Percentiles rank a stretch among this genome's conserved stretches.
phyloP scores from a whole-genome alignment of 2,329 filamentous ascomycete genomes.

The Clonostachys chloroleuca region DNA sequence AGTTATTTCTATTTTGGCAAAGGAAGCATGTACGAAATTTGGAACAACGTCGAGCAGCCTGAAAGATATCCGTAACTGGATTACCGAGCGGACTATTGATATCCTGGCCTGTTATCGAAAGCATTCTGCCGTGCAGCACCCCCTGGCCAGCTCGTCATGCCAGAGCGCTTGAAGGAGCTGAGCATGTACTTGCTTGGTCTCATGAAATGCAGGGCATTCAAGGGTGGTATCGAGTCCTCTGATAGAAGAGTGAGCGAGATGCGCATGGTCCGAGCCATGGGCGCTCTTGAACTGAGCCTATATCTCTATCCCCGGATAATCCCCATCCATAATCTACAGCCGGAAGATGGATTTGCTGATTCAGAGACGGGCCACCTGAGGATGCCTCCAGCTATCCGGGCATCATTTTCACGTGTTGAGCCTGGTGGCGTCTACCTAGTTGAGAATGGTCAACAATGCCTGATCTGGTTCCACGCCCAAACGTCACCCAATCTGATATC shows the following conservation, averaged over 20 bases:
- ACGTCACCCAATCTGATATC: slow-evolving; percentile 87
- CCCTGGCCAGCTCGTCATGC: slow-evolving; percentile 92
- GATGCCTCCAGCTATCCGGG: slow-evolving; percentile 75
- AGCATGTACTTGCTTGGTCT: slow-evolving; percentile 93
- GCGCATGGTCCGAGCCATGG: slow-evolving; percentile 85
- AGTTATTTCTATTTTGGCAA: slow-evolving; percentile 81
- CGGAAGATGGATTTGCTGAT: slow-evolving; percentile 90
- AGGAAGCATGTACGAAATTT: slow-evolving; percentile 88
- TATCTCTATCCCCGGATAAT: slow-evolving; percentile 96
- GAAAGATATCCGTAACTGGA: slow-evolving; percentile 77
- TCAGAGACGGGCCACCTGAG: slow-evolving; percentile 77
- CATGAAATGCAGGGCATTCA: slow-evolving; percentile 88
- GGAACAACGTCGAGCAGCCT: slow-evolving; percentile 63
- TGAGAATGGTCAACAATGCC: slow-evolving; percentile 88
- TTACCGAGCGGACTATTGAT: slow-evolving; percentile 91
- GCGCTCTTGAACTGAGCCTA: slow-evolving; percentile 76
- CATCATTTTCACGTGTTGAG: slow-evolving; percentile 84
- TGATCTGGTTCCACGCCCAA: slow-evolving; percentile 89
- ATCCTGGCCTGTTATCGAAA: slow-evolving; percentile 90
- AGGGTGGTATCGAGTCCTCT: slow-evolving; percentile 84
- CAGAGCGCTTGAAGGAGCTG: slow-evolving; percentile 93
- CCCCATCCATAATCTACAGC: slow-evolving; percentile 81
- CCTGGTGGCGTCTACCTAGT: slow-evolving; percentile 91
- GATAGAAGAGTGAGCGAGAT: slow-evolving; percentile 90
- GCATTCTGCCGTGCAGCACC: slow-evolving; percentile 80